Conservation (phyloP, 495 filamentous ascomycete species). For the Penicillium salamii region DNA sequence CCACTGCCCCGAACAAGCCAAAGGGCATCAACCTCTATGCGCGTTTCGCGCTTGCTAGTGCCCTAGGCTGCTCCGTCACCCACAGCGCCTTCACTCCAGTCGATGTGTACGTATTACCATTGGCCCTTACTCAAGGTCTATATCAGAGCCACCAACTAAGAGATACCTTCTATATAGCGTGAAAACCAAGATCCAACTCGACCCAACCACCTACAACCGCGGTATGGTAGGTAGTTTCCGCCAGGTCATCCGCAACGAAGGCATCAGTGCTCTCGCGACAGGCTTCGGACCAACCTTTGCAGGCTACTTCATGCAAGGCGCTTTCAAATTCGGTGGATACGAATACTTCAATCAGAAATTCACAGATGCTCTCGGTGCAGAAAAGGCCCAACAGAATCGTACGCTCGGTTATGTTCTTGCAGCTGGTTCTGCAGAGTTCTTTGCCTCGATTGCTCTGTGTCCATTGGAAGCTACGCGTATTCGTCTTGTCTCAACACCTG, state of each 20-base stretch:
- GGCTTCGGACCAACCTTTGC: constrained; percentile 90
- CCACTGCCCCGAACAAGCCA: constrained; percentile 23
- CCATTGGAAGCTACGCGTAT: constrained; percentile 92
- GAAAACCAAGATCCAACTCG: constrained; percentile 57
- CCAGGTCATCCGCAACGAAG: constrained; percentile 72
- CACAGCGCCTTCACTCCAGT: constrained; percentile 77
- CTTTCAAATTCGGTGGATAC: constrained; percentile 93
- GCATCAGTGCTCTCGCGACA: constrained; percentile 81
- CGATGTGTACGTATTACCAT: constrained; percentile 68
- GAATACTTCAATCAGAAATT: constrained; percentile 92
- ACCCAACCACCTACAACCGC: constrained; percentile 74
- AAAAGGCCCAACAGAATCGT: constrained; percentile 78
- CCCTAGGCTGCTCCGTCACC: constrained; percentile 78
- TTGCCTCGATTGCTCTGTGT: constrained; percentile 90
- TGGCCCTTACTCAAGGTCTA: neutral
- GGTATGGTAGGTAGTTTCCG: constrained; percentile 84
- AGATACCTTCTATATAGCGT: too few species aligned
- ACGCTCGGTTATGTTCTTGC: constrained; percentile 86
- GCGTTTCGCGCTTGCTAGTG: constrained; percentile 77
- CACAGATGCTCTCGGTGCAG: constrained; percentile 76
- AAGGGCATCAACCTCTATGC: constrained; percentile 56
- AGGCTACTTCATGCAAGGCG: constrained; percentile 91
- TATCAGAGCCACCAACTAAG: too few species aligned
- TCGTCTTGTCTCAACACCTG: constrained; percentile 86
- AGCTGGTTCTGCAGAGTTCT: constrained; percentile 81